These are phyloP conservation scores for Geotrichum ghanense DNA, from an alignment of 805 yeast genomes.

Conservation along the genomic window DNA sequence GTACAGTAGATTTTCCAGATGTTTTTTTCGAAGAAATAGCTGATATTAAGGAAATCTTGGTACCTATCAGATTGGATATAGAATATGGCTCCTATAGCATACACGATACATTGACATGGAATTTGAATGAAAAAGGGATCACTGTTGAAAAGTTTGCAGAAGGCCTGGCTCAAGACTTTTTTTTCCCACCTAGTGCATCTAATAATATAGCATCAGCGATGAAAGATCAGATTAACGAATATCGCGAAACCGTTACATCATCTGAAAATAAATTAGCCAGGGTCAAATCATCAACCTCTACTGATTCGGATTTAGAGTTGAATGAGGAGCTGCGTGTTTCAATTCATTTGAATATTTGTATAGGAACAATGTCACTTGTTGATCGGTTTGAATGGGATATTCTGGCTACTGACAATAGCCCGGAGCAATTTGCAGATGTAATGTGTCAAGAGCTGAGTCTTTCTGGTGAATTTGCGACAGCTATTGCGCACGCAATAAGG, in stretches of 20 bases:
- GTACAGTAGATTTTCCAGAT: conserved; percentile 34
- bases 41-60: conserved; percentile 42
- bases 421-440: conserved; percentile 75
- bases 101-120: conserved; percentile 86
- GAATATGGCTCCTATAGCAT: conserved; percentile 74
- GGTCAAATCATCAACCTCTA: not conserved
- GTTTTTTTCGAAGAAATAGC: conserved; percentile 33
- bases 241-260: conserved; percentile 32
- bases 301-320: conserved; percentile 6
- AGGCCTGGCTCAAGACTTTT: conserved; percentile 66
- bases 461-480: conserved; percentile 78
- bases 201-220: conserved; percentile 44
- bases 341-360: conserved; percentile 75
- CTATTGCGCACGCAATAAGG: conserved; percentile 75
- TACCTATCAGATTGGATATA: conserved; percentile 79
- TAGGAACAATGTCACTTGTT: conserved; percentile 74
- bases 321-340: conserved; percentile 63
- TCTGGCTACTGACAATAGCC: conserved; percentile 64
- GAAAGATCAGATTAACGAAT: conserved; percentile 70
- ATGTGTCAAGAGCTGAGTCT: conserved; percentile 67
- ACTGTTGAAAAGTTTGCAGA: conserved; percentile 63
- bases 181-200: conserved; percentile 38
- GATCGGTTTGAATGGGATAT: conserved; percentile 98
- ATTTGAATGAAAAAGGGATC: conserved; percentile 58
- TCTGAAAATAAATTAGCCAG: not conserved